phyloP scores from a whole-genome alignment of 495 filamentous ascomycete species.

The Staphylotrichum longicolle region DNA sequence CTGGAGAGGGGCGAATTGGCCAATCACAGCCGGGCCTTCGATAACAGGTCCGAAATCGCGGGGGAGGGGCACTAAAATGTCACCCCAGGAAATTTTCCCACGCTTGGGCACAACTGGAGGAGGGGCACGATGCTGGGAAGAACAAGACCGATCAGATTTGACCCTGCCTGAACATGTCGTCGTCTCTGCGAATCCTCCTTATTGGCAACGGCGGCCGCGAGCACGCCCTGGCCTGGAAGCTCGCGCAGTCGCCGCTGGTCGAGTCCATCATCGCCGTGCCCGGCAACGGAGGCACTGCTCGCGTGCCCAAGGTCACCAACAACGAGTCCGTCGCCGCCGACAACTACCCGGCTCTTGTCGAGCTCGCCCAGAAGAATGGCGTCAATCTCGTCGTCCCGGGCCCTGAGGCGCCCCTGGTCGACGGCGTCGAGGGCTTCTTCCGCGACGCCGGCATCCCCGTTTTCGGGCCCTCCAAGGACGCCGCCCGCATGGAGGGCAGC shows the following conservation, averaged over 20 bases:
- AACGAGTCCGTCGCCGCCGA: conserved; percentile 61
- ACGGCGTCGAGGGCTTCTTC: conserved; percentile 84
- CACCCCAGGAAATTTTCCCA: background rate
- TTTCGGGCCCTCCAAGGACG: conserved; percentile 84
- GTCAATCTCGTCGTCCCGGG: conserved; percentile 88
- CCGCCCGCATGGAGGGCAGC: conserved; percentile 89
- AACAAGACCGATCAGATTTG: conserved; percentile 8
- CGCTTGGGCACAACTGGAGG: background rate
- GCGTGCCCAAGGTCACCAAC: conserved; percentile 69
- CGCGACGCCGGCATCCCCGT: conserved; percentile 70
- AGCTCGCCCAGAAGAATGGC: conserved; percentile 65
- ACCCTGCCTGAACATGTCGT: conserved; percentile 22
- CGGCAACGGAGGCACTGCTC: conserved; percentile 89
- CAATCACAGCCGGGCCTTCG: conserved; percentile 14
- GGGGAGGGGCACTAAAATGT: conserved; percentile 19
- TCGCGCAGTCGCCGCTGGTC: conserved; percentile 72
- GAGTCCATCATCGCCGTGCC: conserved; percentile 65
- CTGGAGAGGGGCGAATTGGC: conserved; percentile 4
- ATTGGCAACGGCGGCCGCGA: conserved; percentile 93
- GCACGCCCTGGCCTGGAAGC: conserved; percentile 93
- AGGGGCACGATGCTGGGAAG: conserved; percentile 15
- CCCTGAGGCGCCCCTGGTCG: conserved; percentile 91
- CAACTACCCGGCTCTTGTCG: conserved; percentile 74
- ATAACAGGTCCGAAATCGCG: conserved; percentile 16
- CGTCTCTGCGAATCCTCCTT: conserved; percentile 64